Conservation (phyloP, 179 eudicot species). For the Spinacia oleracea region DNA sequence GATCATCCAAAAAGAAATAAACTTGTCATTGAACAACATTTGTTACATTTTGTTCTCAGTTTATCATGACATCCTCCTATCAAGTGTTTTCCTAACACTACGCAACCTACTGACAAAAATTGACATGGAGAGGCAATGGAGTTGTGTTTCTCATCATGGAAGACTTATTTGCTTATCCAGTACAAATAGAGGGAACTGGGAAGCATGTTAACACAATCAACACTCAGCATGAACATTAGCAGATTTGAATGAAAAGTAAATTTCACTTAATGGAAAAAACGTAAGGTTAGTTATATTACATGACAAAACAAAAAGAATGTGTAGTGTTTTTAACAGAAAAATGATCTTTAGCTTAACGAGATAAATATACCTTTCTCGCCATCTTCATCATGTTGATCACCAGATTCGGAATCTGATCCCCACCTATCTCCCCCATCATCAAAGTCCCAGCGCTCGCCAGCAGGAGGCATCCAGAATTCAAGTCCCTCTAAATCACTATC, state of each 20-base stretch:
- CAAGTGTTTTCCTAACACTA: too few relatives aligned
- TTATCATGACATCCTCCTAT: neutral
- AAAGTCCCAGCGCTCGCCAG: conserved; percentile 80
- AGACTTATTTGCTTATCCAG: neutral
- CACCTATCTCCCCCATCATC: conserved; percentile 88
- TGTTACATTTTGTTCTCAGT: neutral
- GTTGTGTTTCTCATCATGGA: neutral
- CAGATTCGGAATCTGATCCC: conserved; percentile 69
- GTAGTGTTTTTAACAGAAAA: neutral
- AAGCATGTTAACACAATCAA: neutral
- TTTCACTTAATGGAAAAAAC: neutral
- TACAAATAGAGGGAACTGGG: neutral
- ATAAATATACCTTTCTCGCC: conserved; percentile 41
- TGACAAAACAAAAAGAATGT: neutral
- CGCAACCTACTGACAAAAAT: too few relatives aligned
- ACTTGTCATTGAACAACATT: neutral
- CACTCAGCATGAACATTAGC: neutral
- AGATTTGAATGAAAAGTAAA: too few relatives aligned
- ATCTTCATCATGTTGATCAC: conserved; percentile 43
- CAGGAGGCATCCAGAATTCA: conserved; percentile 87
- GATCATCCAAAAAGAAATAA: neutral
- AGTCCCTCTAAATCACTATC: conserved; percentile 58
- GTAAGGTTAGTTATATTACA: neutral
- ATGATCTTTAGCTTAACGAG: neutral
- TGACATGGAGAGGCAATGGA: too few relatives aligned